Evolutionary conservation across 768 basidiomycete species (phyloP), one percentile per base, ranked within the genome.

Genomic region (Lactifluus piperatus): DNA sequence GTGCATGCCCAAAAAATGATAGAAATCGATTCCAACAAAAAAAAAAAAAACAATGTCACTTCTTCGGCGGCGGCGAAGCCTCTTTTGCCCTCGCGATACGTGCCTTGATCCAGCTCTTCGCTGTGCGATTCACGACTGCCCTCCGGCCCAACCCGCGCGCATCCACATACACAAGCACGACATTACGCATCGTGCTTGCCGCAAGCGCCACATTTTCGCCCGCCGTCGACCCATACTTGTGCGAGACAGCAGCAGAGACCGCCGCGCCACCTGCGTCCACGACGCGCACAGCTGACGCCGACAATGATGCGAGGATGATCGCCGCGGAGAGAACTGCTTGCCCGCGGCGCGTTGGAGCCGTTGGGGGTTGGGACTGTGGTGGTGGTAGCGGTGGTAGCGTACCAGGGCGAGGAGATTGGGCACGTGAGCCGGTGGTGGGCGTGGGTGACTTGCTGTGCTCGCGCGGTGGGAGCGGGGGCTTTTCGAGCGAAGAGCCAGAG

Each of bases 81-180:
- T 1, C 10, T 13, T 34, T 34, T 34, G 34, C 34, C 34, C 34
- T 34, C 34, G 20, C 18, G 16, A 54, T 29, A 3, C 1, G 56
- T 13, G 36, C 58, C 62, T 44, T 53, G 43, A 46, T 51, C 57
- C 51, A 65, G 5, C 30, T 18, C 51, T 54, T 60, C 36, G 54
- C 54, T 52, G 27, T 20, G 16, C 51, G 54, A 43, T 48, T 63
- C 34, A 65, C 62, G 51, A 65, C 34, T 22, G 55, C 62, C 13
- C 51, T 30, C 6, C 64, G 37, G 2, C 62, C 62, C 2, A 65
- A 30, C 3, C 64, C 64, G 0, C 47, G 62, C 46, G 57, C 34
- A 41, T 63, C 64, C 29, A 63, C 55, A 29, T 65, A 65, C 20
- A 63, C 62, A 1, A 65, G 62, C 39, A 63, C 58, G 51, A 63